These are phyloP conservation scores for Aspergillus jensenii DNA, from an alignment of 2,329 filamentous ascomycete genomes.

Conservation along the genomic window DNA sequence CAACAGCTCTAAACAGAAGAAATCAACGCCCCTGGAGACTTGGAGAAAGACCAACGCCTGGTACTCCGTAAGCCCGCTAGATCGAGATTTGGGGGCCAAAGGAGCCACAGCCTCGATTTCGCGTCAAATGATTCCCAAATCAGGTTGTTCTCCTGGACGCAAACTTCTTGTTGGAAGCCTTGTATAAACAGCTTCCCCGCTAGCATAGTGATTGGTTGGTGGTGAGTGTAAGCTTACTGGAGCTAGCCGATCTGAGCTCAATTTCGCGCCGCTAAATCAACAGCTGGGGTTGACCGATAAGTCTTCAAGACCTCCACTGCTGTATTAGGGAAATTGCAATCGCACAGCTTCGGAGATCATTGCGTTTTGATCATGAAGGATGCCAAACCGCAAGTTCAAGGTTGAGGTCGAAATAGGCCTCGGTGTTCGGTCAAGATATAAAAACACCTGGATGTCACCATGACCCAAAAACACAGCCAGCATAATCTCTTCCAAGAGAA, in stretches of 20 bases:
- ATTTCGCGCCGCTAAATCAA: not conserved
- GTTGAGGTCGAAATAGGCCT: not conserved
- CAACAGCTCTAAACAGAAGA: not conserved
- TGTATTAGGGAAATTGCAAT: not conserved
- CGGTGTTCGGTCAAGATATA: not conserved
- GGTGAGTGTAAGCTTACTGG: not conserved
- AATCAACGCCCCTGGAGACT: not conserved
- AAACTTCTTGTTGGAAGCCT: not conserved
- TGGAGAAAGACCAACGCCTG: not conserved
- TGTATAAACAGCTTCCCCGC: not conserved
- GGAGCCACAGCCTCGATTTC: not conserved
- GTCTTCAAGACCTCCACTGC: not conserved
- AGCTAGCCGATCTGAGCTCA: not conserved
- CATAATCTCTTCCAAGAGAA: not conserved
- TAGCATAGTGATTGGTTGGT: not conserved
- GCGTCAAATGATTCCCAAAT: slow-evolving; percentile 6
- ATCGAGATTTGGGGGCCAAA: slow-evolving; percentile 1
- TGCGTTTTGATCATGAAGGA: not conserved
- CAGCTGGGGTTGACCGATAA: not conserved
- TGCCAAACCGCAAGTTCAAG: not conserved
- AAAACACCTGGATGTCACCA: not conserved
- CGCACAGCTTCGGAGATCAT: not conserved
- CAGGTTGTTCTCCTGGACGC: not conserved
- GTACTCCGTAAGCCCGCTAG: not conserved
- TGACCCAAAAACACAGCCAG: not conserved